Evolutionary conservation across 768 basidiomycete species (phyloP).

Genomic region (Amanita exitialis): DNA sequence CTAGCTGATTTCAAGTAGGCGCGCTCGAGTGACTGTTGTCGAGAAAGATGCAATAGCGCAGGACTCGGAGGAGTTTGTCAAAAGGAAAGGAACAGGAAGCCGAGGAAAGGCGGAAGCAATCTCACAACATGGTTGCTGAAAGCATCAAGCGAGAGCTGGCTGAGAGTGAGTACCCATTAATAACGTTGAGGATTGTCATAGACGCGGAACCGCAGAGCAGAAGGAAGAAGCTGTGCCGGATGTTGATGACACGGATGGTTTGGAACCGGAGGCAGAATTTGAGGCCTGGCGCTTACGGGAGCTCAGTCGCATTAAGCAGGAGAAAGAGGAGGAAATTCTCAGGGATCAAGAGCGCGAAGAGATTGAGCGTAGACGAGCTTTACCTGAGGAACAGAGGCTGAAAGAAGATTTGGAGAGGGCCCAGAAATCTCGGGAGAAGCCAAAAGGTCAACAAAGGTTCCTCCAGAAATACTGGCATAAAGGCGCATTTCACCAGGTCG

Average conservation of each 20-base stretch:
- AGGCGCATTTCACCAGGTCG: constrained; percentile 94
- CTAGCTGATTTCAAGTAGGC: constrained; percentile 31
- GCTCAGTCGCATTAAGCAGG: constrained; percentile 84
- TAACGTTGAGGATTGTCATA: not conserved
- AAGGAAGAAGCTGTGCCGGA: constrained; percentile 77
- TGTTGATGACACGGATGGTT: constrained; percentile 90
- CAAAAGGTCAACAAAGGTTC: constrained; percentile 86
- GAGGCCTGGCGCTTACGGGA: constrained; percentile 95
- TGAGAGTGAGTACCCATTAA: constrained; percentile 56
- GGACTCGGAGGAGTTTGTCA: constrained; percentile 67
- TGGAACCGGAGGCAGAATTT: constrained; percentile 85
- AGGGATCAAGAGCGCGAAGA: constrained; percentile 85
- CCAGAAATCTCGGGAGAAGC: constrained; percentile 75
- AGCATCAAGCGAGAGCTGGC: constrained; percentile 86
- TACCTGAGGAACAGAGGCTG: constrained; percentile 89
- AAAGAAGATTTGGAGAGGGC: constrained; percentile 89
- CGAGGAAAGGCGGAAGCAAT: constrained; percentile 79
- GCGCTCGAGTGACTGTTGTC: constrained; percentile 61
- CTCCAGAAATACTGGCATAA: constrained; percentile 99
- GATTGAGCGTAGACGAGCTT: constrained; percentile 79
- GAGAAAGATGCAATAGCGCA: constrained; percentile 59
- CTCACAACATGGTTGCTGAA: constrained; percentile 89
- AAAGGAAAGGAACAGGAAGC: constrained; percentile 63
- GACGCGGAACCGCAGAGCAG: constrained; percentile 51
- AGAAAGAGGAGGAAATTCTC: constrained; percentile 79